Evolutionary conservation across 192 early-diverging fungal genomes (phyloP).

Genomic region (Podila minutissima): DNA sequence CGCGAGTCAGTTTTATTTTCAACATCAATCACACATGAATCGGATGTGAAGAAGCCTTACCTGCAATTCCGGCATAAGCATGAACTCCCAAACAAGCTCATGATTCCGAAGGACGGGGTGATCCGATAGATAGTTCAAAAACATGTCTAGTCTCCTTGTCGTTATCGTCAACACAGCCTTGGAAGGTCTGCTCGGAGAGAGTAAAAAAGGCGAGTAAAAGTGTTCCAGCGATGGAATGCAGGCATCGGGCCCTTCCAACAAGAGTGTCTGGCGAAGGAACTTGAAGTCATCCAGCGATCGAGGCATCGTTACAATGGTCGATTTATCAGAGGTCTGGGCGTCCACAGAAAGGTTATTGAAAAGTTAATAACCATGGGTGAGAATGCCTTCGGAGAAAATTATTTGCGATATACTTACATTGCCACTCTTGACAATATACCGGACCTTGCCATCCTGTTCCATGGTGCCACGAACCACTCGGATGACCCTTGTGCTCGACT

Average conservation of each 20-base stretch:
- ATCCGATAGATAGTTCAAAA: constrained; percentile 52
- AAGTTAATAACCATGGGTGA: not conserved
- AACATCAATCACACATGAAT: too few species aligned
- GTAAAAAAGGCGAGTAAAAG: constrained; percentile 47
- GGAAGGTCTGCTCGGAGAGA: constrained; percentile 54
- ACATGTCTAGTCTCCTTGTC: constrained; percentile 43
- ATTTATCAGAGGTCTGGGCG: constrained; percentile 19
- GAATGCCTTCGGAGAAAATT: not conserved
- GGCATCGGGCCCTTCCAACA: constrained; percentile 53
- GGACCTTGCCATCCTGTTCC: constrained; percentile 35
- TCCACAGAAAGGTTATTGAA: not conserved
- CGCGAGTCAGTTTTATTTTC: not conserved
- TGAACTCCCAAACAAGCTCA: constrained; percentile 57
- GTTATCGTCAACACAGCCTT: constrained; percentile 30
- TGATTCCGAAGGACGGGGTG: constrained; percentile 55
- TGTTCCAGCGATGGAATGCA: constrained; percentile 55
- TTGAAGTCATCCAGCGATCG: constrained; percentile 58
- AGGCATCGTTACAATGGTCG: constrained; percentile 51
- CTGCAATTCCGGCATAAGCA: constrained; percentile 53
- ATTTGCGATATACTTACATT: constrained; percentile 23
- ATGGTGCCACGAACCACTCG: constrained; percentile 43
- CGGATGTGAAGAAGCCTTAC: constrained; percentile 4
- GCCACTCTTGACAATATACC: constrained; percentile 56
- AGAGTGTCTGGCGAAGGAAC: constrained; percentile 49
- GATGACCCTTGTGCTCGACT: constrained; percentile 26